Base-by-base conservation (phyloP, 1,139 yeast genomes). In the Suhomyces yuchorum region DNA sequence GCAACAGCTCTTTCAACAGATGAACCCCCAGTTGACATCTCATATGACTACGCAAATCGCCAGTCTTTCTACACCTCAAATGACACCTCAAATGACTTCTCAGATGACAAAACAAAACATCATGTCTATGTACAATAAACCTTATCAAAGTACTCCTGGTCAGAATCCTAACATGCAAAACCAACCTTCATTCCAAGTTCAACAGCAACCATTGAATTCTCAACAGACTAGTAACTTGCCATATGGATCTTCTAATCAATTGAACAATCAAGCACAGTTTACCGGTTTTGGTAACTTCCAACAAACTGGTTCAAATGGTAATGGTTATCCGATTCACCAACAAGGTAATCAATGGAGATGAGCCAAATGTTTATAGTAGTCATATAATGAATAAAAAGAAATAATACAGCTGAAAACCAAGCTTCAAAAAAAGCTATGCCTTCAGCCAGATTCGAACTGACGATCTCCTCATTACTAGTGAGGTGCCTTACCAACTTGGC, bases 401-500 rank as follows among this genome's bases (percentile, higher is more conserved):
- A 14, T 14, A n/a, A 15, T 14, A 15, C 34, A 12, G n/a, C n/a
- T n/a, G n/a, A n/a, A n/a, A n/a, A n/a, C n/a, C n/a, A n/a, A n/a
- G n/a, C n/a, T n/a, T n/a, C n/a, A n/a, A n/a, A n/a, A n/a, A n/a
- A n/a, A n/a, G n/a, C n/a, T n/a, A 56, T 82, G 87, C 87, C 85
- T 80, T 79, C 84, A 81, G 81, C 82, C 87, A 82, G 87, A 83
- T 74, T 84, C 85, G 89, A 84, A 84, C 89, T 84, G 87, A 81
- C 84, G 90, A 84, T 84, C 90, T 84, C 87, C 83, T 82, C 89
- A 84, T 84, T 84, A 84, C 89, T 84, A 84, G 90, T 84, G 89
- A 82, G 83, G 87, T 86, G 90, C 90, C 89, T 84, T 85, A 84
- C 89, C 90, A 84, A 83, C 89, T 84, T 84, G 89, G 89, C 75